These are phyloP conservation scores for Saccharomycopsis fodiens DNA, from an alignment of 805 yeast genomes.

Conservation along the genomic window DNA sequence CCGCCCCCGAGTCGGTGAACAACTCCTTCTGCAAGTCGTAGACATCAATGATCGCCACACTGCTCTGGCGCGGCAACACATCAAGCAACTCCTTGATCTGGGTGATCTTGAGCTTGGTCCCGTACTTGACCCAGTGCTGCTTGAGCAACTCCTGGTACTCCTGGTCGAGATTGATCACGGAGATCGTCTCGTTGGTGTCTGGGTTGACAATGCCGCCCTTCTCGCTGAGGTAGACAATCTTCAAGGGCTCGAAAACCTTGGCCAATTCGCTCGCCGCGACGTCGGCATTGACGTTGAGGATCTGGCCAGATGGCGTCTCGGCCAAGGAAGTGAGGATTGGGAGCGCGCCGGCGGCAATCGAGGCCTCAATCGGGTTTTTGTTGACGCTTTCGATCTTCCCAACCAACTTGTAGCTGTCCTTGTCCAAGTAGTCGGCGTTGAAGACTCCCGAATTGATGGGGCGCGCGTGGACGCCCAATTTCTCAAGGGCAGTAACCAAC, in stretches of 20 bases:
- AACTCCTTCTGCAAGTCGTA: constrained; percentile 93
- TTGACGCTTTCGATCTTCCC: constrained; percentile 84
- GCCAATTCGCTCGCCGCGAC: constrained; percentile 99
- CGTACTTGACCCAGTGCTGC: constrained; percentile 97
- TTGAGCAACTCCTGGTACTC: constrained; percentile 87
- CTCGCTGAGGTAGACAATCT: constrained; percentile 92
- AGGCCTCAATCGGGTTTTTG: constrained; percentile 85
- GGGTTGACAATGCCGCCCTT: constrained; percentile 97
- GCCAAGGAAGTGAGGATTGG: constrained; percentile 96
- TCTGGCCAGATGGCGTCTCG: constrained; percentile 94
- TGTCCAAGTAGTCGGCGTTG: constrained; percentile 84
- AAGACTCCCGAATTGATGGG: constrained; percentile 98
- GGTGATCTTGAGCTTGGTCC: constrained; percentile 93
- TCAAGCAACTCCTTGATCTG: constrained; percentile 92
- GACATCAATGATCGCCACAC: constrained; percentile 95
- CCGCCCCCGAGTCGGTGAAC: constrained; percentile 98
- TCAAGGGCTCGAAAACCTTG: constrained; percentile 91
- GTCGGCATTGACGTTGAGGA: constrained; percentile 95
- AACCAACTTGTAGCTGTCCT: constrained; percentile 85
- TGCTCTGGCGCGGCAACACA: constrained; percentile 91
- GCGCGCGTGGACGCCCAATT: constrained; percentile 95
- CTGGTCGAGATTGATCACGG: constrained; percentile 89
- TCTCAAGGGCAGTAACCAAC: constrained; percentile 90
- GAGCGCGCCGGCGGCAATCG: constrained; percentile 91
- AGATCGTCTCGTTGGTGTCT: constrained; percentile 80